Conservation (phyloP, 2,329 filamentous ascomycete genomes). For the Fusarium nygamai region DNA sequence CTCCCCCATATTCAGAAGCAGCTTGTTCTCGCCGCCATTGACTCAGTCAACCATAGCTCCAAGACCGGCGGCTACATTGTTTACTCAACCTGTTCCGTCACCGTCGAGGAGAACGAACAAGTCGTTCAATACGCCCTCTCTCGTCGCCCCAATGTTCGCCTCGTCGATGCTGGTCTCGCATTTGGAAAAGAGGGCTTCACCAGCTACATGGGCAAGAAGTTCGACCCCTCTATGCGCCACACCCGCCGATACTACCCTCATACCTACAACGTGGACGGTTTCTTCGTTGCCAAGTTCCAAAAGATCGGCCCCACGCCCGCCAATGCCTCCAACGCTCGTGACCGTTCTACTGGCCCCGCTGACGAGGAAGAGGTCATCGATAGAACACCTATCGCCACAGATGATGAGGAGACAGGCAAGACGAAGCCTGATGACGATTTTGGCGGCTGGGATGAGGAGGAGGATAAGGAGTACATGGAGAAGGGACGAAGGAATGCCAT, state of each 20-base stretch:
- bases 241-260: conserved; percentile 91
- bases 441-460: conserved; percentile 78
- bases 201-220: conserved; percentile 89
- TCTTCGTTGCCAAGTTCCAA: conserved; percentile 98
- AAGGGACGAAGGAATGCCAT: conserved; percentile 78
- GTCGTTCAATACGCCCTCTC: conserved; percentile 94
- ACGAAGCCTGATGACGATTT: conserved; percentile 67
- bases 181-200: conserved; percentile 96
- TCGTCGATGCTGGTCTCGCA: conserved; percentile 88
- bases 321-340: conserved; percentile 51
- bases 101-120: conserved; percentile 87
- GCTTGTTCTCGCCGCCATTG: conserved; percentile 89
- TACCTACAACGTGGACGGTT: conserved; percentile 94
- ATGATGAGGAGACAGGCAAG: conserved; percentile 50
- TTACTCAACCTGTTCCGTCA: conserved; percentile 96
- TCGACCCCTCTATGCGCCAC: conserved; percentile 84
- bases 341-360: conserved; percentile 44
- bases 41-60: conserved; percentile 89
- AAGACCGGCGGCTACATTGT: conserved; percentile 96
- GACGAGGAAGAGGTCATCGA: conserved; percentile 65
- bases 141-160: conserved; percentile 90
- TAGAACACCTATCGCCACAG: conserved; percentile 71
- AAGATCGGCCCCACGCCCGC: conserved; percentile 83
- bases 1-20: conserved; percentile 96
- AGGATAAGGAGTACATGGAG: conserved; percentile 76